A percentile compares a stretch with the other conserved stretches of the same genome.
These are phyloP conservation scores for Auriscalpium microsporum DNA, from an alignment of 768 basidiomycete genomes.

Conservation along the genomic window DNA sequence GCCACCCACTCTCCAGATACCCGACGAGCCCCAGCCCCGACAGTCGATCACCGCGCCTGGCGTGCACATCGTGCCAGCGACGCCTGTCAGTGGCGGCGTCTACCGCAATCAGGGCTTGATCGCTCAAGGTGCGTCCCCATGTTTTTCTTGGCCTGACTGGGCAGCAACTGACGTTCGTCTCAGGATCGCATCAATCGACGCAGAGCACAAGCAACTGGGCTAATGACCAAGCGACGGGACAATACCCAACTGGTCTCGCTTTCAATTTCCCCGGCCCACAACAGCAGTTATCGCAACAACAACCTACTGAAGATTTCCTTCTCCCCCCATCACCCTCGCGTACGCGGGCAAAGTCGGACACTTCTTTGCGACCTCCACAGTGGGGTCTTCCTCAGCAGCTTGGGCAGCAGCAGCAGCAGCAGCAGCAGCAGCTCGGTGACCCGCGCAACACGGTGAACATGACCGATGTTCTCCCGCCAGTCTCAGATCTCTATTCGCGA, in stretches of 20 bases:
- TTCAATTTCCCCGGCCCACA: conserved; percentile 11
- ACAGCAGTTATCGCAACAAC: not conserved
- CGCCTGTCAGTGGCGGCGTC: conserved; percentile 62
- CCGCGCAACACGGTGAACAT: conserved; percentile 3
- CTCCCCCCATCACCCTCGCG: conserved; percentile 15
- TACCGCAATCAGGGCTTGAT: conserved; percentile 44
- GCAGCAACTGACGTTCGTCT: not conserved
- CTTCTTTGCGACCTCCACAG: conserved; percentile 10
- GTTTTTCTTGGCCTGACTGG: not conserved
- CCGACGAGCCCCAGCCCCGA: conserved; percentile 42
- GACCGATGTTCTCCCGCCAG: conserved; percentile 11
- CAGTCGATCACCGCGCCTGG: conserved; percentile 50
- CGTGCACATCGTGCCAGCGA: conserved; percentile 76
- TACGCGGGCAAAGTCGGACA: conserved; percentile 14
- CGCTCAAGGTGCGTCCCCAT: conserved; percentile 38
- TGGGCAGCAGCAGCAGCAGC: conserved; percentile 5
- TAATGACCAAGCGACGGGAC: not conserved
- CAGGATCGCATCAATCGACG: not conserved
- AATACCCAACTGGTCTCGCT: conserved; percentile 4
- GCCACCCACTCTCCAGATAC: conserved; percentile 52
- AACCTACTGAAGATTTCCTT: conserved; percentile 10
- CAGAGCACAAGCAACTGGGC: not conserved
- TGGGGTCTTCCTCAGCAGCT: conserved; percentile 2
- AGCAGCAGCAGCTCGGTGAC: not conserved
- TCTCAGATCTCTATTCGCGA: conserved; percentile 5